These are phyloP conservation scores for Fraxinus sp. DNA, from an alignment of 305 asterid genomes.

Conservation along the genomic window DNA sequence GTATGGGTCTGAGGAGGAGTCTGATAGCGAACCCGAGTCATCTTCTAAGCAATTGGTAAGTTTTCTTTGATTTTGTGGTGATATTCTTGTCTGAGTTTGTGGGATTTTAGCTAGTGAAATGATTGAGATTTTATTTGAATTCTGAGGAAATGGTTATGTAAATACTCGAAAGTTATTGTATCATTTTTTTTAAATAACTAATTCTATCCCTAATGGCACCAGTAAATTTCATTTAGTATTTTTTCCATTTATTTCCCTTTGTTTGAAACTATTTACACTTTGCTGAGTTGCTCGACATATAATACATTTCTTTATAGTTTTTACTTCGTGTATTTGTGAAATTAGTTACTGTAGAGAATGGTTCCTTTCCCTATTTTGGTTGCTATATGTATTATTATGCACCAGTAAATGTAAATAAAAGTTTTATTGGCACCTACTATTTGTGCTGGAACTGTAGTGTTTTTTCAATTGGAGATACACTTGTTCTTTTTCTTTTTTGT, in stretches of 20 bases:
- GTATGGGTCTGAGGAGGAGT: slow-evolving; percentile 66
- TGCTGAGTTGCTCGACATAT: neutral
- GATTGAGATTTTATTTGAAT: neutral
- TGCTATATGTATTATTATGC: neutral
- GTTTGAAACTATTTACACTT: neutral
- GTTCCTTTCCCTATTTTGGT: neutral
- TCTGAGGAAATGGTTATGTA: neutral
- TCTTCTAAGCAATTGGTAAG: slow-evolving; percentile 62
- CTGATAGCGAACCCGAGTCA: slow-evolving; percentile 50
- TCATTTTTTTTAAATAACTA: neutral
- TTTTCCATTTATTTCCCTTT: neutral
- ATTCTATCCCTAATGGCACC: neutral
- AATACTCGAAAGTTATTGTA: neutral
- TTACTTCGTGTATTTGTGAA: neutral
- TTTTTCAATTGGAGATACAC: neutral
- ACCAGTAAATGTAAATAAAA: neutral
- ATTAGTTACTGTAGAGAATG: neutral
- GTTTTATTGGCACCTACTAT: neutral
- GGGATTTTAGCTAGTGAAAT: neutral
- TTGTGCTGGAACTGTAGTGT: neutral
- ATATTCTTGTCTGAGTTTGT: slow-evolving; percentile 6
- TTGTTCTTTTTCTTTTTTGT: neutral
- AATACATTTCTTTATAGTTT: neutral
- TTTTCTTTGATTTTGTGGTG: neutral
- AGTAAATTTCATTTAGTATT: neutral